phyloP scores from a whole-genome alignment of 805 yeast genomes.

The Yamadazyma olivae region DNA sequence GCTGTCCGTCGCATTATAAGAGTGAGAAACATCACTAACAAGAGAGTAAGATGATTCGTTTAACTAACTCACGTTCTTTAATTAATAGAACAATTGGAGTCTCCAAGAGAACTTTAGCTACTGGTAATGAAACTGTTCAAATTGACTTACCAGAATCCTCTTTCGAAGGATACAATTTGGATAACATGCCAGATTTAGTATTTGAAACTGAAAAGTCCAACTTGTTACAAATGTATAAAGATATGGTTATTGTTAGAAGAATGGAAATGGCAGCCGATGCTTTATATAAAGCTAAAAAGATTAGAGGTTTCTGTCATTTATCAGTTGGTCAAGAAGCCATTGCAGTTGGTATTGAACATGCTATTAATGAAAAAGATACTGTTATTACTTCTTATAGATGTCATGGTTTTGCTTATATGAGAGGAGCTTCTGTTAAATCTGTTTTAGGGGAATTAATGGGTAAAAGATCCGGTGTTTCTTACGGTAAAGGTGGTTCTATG shows the following conservation, averaged over 20 bases:
- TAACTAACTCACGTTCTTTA: conserved; percentile 1
- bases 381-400: conserved; percentile 97
- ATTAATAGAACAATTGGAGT: conserved; percentile 4
- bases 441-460: conserved; percentile 98
- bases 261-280: conserved; percentile 99
- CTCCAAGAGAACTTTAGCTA: conserved; percentile 35
- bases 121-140: conserved; percentile 35
- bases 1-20: conserved; percentile 1
- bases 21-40: neutral
- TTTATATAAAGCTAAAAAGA: conserved; percentile 95
- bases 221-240: conserved; percentile 90
- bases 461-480: conserved; percentile 89
- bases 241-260: conserved; percentile 90
- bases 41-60: conserved; percentile 2
- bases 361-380: conserved; percentile 80
- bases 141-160: conserved; percentile 75
- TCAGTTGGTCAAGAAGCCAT: conserved; percentile 98
- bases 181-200: conserved; percentile 56
- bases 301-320: conserved; percentile 98
- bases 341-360: conserved; percentile 97
- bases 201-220: conserved; percentile 79
- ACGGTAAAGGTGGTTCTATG: conserved; percentile 99
- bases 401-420: conserved; percentile 96
- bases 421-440: conserved; percentile 89
- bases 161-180: conserved; percentile 81